These are phyloP conservation scores for Scleromitrula shiraiana DNA, from an alignment of 2,329 filamentous ascomycete genomes.

Conservation along the genomic window DNA sequence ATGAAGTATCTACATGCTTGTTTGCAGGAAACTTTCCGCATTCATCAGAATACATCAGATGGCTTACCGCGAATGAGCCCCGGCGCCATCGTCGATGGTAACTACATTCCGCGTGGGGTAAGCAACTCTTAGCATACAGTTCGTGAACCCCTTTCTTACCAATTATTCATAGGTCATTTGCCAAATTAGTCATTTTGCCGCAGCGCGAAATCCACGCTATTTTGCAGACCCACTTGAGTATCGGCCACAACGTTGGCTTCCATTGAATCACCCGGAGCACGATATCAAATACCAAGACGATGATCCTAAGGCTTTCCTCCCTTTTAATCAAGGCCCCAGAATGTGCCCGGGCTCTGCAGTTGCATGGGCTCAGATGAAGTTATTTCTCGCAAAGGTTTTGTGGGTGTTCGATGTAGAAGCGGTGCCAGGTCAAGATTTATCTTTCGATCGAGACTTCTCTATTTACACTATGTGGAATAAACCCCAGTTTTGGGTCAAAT, in stretches of 20 bases:
- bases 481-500: slow-evolving; percentile 6
- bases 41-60: slow-evolving; percentile 29
- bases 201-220: neutral
- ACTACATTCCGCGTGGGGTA: slow-evolving; percentile 8
- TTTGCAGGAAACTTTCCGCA: slow-evolving; percentile 36
- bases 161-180: neutral
- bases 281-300: neutral
- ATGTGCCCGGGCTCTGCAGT: slow-evolving; percentile 9
- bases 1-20: slow-evolving; percentile 36
- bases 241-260: slow-evolving; percentile 11
- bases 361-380: slow-evolving; percentile 16
- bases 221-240: slow-evolving; percentile 7
- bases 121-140: neutral
- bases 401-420: slow-evolving; percentile 12
- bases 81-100: slow-evolving; percentile 10
- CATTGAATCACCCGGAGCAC: slow-evolving; percentile 1
- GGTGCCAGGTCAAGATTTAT: slow-evolving; percentile 4
- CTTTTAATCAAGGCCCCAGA: slow-evolving; percentile 10
- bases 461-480: slow-evolving; percentile 1
- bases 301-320: neutral
- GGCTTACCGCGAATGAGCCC: slow-evolving; percentile 12
- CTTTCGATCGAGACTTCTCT: neutral
- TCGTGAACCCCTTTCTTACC: neutral
- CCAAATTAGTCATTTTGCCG: slow-evolving; percentile 1
- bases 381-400: slow-evolving; percentile 21